These are phyloP conservation scores for Rhododendron kiyosumense DNA, from an alignment of 148 eudicot species.

Conservation along the genomic window DNA sequence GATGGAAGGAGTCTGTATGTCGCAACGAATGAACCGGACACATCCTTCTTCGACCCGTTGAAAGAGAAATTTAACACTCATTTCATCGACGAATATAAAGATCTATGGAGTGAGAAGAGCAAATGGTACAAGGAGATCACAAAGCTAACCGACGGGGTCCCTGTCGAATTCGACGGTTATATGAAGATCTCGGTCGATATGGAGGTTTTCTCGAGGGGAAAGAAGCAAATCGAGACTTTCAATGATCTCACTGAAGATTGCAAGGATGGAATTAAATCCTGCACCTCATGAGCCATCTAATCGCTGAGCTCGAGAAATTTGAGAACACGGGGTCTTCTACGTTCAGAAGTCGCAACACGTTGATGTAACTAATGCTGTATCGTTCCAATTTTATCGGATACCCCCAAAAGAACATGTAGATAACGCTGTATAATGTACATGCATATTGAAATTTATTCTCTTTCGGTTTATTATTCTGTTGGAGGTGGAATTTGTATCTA, in stretches of 20 bases:
- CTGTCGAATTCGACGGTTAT: conserved; percentile 93
- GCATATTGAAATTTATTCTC: background rate
- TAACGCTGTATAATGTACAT: background rate
- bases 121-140: conserved; percentile 72
- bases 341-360: background rate
- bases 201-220: conserved; percentile 91
- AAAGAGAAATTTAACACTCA: conserved; percentile 79
- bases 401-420: background rate
- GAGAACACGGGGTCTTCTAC: background rate
- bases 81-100: conserved; percentile 76
- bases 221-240: conserved; percentile 87
- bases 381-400: too few relatives aligned
- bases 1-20: conserved; percentile 72
- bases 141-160: conserved; percentile 66
- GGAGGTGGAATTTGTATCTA: background rate
- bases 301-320: background rate
- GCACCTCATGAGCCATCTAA: conserved; percentile 38
- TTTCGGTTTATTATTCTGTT: background rate
- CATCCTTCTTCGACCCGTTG: conserved; percentile 68
- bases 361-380: too few relatives aligned
- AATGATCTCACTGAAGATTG: conserved; percentile 91
- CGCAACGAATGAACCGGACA: conserved; percentile 66
- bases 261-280: conserved; percentile 89
- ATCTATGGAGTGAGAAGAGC: conserved; percentile 81
- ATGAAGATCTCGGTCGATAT: conserved; percentile 88